Evolutionary conservation across 2,329 filamentous ascomycete genomes (phyloP), one percentile per base, ranked within the genome.

Genomic region (Alternaria sp.): DNA sequence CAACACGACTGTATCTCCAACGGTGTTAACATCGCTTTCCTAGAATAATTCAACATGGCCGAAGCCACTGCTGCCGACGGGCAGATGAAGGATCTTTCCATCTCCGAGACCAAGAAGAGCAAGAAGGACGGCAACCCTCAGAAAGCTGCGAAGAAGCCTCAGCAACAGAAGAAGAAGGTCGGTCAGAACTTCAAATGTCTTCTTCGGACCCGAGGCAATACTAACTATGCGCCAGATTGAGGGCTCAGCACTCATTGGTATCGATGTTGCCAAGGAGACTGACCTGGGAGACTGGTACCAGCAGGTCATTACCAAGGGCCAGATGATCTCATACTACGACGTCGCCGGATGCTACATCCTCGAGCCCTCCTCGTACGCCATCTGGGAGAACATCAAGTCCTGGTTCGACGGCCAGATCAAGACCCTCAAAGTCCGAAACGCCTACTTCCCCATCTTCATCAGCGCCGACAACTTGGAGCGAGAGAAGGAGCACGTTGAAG

Each of bases 241-340:
- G 44, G 87, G 86, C 49, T 85, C 86, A 54, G 86, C 86, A 54
- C 78, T 96, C 67, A 96, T 95, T 72, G 94, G 94, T 67, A 97
- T 97, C 74, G 95, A 94, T 65, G 89, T 91, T 62, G 86, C 87
- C 66, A 98, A 97, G 82, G 85, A 90, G 50, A 90, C 92, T 49
- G 93, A 98, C 82, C 95, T 99, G 78, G 86, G 92, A 52, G 89
- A 90, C 81, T 99, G 95, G 95, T 99, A 99, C 82, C 93, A 97
- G 82, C 94, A 99, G 82, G 92, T 98, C 63, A 91, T 99, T 59
- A 89, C 94, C 76, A 99, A 99, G 87, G 92, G 93, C 72, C 93
- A 97, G 79, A 92, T 99, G 91, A 90, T 98, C 73, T 94, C 97
- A 76, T 99, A 97, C 87, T 98, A 97, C 76, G 92, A 97, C 82